phyloP scores from a whole-genome alignment of 176 grass and related monocot species.

The Rhipidocladum racemiflorum region DNA sequence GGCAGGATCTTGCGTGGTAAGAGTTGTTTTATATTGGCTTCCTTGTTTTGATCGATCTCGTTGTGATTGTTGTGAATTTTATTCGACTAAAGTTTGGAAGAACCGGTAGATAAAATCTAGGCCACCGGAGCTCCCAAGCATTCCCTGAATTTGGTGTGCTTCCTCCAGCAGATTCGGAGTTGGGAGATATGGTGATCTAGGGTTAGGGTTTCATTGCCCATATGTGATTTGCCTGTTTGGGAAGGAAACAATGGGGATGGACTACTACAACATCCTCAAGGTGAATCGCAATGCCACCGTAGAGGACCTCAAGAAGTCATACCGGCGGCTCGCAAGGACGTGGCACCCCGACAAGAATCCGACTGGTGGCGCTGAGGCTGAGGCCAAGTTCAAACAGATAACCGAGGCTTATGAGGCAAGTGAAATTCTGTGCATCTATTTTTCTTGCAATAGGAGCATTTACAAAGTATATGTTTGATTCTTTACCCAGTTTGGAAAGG shows the following conservation, averaged over 20 bases:
- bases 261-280: constrained; percentile 87
- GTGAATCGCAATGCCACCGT: constrained; percentile 61
- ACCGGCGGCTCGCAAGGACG: constrained; percentile 58
- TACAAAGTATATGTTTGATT: neutral
- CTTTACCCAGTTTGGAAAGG: neutral
- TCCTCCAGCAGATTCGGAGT: neutral
- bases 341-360: constrained; percentile 91
- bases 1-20: neutral
- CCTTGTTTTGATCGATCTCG: too few relatives aligned
- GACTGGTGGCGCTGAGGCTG: constrained; percentile 48
- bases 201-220: constrained; percentile 5
- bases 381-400: constrained; percentile 79
- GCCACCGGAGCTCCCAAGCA: neutral
- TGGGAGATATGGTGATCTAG: constrained; percentile 25
- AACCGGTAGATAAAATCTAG: neutral
- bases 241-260: constrained; percentile 36
- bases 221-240: neutral
- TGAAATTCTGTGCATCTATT: neutral
- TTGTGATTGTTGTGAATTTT: too few relatives aligned
- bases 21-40: too few relatives aligned
- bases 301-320: constrained; percentile 72
- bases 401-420: constrained; percentile 72
- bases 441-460: neutral
- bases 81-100: too few relatives aligned
- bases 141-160: neutral